Percentiles rank a stretch among this genome's conserved stretches.
phyloP scores from a whole-genome alignment of 495 filamentous ascomycete species.

The Aspergillus sparsus region DNA sequence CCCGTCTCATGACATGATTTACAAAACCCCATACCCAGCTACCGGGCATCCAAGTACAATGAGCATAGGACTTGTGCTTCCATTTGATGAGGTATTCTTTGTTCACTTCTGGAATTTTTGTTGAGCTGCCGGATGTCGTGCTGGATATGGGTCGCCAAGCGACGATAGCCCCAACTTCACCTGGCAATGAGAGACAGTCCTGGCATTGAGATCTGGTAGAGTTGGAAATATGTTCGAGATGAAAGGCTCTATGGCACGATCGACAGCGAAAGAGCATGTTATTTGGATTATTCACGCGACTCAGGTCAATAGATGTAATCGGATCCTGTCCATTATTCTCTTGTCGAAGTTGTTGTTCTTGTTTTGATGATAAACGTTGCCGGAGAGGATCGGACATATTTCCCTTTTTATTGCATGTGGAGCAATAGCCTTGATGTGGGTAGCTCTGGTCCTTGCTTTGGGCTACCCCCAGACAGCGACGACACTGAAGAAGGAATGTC shows the following conservation, averaged over 20 bases:
- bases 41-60: constrained; percentile 81
- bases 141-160: constrained; percentile 79
- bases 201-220: constrained; percentile 66
- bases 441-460: constrained; percentile 65
- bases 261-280: constrained; percentile 83
- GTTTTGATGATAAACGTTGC: constrained; percentile 64
- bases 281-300: constrained; percentile 69
- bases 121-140: constrained; percentile 36
- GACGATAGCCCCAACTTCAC: constrained; percentile 69
- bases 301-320: constrained; percentile 58
- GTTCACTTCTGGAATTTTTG: constrained; percentile 64
- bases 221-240: constrained; percentile 70
- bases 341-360: constrained; percentile 78
- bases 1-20: constrained; percentile 60
- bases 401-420: constrained; percentile 62
- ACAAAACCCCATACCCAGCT: constrained; percentile 86
- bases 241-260: constrained; percentile 75
- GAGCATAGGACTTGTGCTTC: constrained; percentile 74
- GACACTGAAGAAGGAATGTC: constrained; percentile 87
- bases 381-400: constrained; percentile 68
- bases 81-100: constrained; percentile 94
- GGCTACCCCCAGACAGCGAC: constrained; percentile 70
- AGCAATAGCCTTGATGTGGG: constrained; percentile 71
- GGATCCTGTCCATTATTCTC: constrained; percentile 80
- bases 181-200: constrained; percentile 60